phyloP scores from a whole-genome alignment of 306 rosid species.

The Castanospermum australe region DNA sequence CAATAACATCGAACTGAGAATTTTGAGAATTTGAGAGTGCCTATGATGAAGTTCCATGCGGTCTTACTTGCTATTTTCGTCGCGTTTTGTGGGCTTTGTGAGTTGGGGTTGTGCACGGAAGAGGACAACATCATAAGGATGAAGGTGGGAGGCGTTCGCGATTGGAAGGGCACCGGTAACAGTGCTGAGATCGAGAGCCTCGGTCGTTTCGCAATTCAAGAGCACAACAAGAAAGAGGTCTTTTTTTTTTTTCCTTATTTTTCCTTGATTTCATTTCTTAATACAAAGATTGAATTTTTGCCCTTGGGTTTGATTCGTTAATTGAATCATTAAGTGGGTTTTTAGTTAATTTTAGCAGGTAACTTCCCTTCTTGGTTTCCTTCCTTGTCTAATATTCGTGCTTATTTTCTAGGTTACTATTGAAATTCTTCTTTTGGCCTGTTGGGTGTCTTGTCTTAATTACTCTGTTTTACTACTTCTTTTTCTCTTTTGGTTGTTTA shows the following conservation, averaged over 20 bases:
- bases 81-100: conserved; percentile 26
- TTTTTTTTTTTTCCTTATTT: neutral
- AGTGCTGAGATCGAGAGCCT: conserved; percentile 34
- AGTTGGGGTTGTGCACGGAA: conserved; percentile 27
- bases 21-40: neutral
- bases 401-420: neutral
- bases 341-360: neutral
- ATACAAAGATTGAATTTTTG: neutral
- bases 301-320: neutral
- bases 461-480: no score
- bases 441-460: no score
- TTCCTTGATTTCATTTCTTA: neutral
- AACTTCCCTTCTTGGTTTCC: neutral
- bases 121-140: neutral
- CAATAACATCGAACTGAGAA: no score
- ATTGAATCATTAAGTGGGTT: neutral
- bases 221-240: conserved; percentile 54
- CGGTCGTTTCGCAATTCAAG: conserved; percentile 54
- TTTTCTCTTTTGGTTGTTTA: no score
- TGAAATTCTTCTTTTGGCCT: neutral
- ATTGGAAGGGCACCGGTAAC: conserved; percentile 25
- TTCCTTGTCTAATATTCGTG: neutral
- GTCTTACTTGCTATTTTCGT: neutral
- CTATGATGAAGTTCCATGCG: conserved; percentile 28
- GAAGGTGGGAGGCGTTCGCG: conserved; percentile 34